Evolutionary conservation across 192 early-diverging fungal genomes (phyloP), one percentile per base, ranked within the genome.

Genomic region (Rhizophagus prolifer): DNA sequence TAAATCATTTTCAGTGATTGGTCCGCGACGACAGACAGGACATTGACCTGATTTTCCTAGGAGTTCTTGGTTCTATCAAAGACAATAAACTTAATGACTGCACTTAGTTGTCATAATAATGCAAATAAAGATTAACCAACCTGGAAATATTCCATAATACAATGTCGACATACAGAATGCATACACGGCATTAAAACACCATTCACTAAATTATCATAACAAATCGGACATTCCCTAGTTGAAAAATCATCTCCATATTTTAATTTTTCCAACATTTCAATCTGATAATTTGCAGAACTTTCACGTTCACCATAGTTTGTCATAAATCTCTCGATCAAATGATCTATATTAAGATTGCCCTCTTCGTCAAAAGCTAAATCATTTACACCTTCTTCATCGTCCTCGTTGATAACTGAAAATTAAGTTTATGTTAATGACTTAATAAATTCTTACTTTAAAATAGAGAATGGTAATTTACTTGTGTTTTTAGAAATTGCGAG

Each of bases 131-230:
- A 71, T 54, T 4, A n/a, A 64, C 66, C 25, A 69, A 86, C 86
- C 79, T 86, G 85, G 21, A 88, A 79, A 61, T 80, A 88, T 8
- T 87, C 87, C 21, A 83, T 59, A n/a, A 88, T 82, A 68, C 88
- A 90, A 0, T 71, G 68, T 26, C 86, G 80, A 72, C 88, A 90
- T 5, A 83, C 85, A 31, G 82, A 80, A 79, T 90, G 88, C 83
- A 87, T 85, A 58, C 88, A 90, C 4, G 87, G 87, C 79, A 90
- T 76, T 8, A 88, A 46, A 19, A 88, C 83, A 41, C 82, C 83
- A 16, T 77, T 78, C 0, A 83, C 87, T 47, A 83, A 77, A 28
- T 81, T 75, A 31, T 90, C 88, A 77, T 87, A 86, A 44, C 88
- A 90, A 8, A 90, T 84, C 2, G 87, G 81, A 74, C 88, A 90